A percentile compares a stretch with the other conserved stretches of the same genome.
These are phyloP conservation scores for Solidago caesia DNA, from an alignment of 129 eudicot species.

Conservation along the genomic window DNA sequence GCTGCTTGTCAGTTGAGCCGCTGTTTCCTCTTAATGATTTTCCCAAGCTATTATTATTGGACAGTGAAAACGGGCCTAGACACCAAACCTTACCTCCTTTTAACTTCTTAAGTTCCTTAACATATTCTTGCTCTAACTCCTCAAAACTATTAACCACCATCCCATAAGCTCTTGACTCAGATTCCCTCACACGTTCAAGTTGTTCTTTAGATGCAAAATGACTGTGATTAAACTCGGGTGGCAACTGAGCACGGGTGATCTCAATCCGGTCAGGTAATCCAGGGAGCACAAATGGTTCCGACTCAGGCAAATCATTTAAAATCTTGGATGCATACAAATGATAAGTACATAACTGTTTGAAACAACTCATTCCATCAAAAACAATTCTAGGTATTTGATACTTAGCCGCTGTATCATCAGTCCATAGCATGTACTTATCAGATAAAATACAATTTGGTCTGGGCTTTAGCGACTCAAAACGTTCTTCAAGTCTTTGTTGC, in stretches of 20 bases:
- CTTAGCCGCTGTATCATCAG: conserved; percentile 37
- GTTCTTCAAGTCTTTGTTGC: conserved; percentile 31
- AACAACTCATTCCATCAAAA: conserved; percentile 58
- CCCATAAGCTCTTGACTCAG: conserved; percentile 41
- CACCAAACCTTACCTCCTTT: conserved; percentile 55
- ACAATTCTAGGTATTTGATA: conserved; percentile 48
- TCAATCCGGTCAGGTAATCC: conserved; percentile 52
- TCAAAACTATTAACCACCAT: conserved; percentile 54
- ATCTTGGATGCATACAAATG: conserved; percentile 24
- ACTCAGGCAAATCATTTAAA: conserved; percentile 25
- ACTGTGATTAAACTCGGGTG: conserved; percentile 32
- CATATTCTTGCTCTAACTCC: conserved; percentile 56
- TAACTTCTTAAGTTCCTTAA: conserved; percentile 39
- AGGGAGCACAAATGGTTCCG: conserved; percentile 49
- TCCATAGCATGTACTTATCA: conserved; percentile 42
- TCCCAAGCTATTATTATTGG: conserved; percentile 27
- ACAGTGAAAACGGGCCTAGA: conserved; percentile 68
- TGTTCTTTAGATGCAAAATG: conserved; percentile 5
- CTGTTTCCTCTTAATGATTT: conserved; percentile 40
- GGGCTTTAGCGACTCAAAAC: conserved; percentile 41
- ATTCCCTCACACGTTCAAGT: conserved; percentile 26
- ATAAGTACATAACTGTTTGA: conserved; percentile 41
- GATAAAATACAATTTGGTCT: conserved; percentile 43
- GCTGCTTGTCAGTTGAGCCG: conserved; percentile 28
- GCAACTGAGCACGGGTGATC: conserved; percentile 39